Conservation (phyloP, 495 filamentous ascomycete species). For the Xylaria palmicola region DNA sequence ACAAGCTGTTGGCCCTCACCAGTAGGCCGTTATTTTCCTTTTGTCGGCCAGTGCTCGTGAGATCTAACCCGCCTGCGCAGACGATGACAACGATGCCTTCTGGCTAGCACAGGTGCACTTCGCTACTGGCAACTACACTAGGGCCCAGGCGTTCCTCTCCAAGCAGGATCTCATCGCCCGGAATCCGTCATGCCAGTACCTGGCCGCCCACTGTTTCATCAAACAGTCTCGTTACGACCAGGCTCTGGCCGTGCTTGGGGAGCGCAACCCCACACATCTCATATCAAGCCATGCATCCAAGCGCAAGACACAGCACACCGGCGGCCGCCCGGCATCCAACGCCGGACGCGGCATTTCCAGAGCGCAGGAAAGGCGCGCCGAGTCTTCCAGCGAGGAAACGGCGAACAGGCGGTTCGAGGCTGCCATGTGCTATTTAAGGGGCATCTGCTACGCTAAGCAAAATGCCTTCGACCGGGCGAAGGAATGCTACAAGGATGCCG, state of each 20-base stretch:
- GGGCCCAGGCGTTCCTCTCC: constrained; percentile 80
- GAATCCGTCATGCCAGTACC: constrained; percentile 83
- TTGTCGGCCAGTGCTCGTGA: not conserved
- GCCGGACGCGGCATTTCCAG: constrained; percentile 39
- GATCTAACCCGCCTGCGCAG: constrained; percentile 47
- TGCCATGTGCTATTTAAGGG: constrained; percentile 93
- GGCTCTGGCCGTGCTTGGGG: constrained; percentile 82
- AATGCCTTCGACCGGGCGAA: constrained; percentile 97
- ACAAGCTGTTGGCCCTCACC: constrained; percentile 92
- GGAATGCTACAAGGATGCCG: constrained; percentile 96
- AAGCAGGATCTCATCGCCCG: constrained; percentile 78
- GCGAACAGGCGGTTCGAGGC: constrained; percentile 85
- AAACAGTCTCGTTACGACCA: constrained; percentile 87
- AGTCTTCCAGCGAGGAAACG: constrained; percentile 59
- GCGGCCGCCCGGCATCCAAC: constrained; percentile 26
- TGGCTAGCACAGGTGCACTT: constrained; percentile 96
- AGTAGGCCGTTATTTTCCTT: constrained; percentile 52
- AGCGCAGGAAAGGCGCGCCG: constrained; percentile 48
- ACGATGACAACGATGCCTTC: constrained; percentile 86
- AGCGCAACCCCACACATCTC: constrained; percentile 87
- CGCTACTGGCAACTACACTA: constrained; percentile 86
- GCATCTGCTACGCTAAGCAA: constrained; percentile 93
- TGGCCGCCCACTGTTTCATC: constrained; percentile 89
- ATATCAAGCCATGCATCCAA: constrained; percentile 64
- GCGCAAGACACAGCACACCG: constrained; percentile 45